Conservation (phyloP, 805 yeast genomes). For the Starmerella vaccinii region DNA sequence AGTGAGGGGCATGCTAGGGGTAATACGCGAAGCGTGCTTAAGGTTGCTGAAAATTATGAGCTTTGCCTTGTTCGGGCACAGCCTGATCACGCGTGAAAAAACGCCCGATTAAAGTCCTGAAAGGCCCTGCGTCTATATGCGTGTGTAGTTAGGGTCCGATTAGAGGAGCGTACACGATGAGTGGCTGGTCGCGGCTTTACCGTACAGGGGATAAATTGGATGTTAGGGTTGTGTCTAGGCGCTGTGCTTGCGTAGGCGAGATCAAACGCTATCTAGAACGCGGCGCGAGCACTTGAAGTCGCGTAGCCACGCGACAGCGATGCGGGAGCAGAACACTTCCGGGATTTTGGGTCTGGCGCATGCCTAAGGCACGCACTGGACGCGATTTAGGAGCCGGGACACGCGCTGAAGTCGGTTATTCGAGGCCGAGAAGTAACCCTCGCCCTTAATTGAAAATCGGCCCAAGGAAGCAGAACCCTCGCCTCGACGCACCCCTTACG, state of each 20-base stretch:
- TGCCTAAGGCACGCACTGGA: not conserved
- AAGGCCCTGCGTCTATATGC: constrained; percentile 1
- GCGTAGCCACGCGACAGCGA: not conserved
- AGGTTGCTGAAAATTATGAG: too few relatives aligned
- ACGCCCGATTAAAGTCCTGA: not conserved
- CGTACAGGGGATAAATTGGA: not conserved
- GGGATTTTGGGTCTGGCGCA: too few relatives aligned
- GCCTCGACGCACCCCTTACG: not conserved
- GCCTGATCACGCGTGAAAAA: not conserved
- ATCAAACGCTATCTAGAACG: not conserved
- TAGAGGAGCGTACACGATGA: not conserved
- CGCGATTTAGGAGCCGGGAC: not conserved
- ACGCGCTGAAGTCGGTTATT: not conserved
- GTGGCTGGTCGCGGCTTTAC: constrained; percentile 2
- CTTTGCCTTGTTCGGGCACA: not conserved
- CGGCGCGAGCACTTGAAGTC: not conserved
- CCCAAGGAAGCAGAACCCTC: not conserved
- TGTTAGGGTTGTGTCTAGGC: not conserved
- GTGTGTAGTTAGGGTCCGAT: not conserved
- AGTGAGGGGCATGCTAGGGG: not conserved
- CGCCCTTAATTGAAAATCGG: constrained; percentile 3
- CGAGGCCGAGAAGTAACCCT: not conserved
- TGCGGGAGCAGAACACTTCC: too few relatives aligned
- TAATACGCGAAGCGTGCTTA: too few relatives aligned
- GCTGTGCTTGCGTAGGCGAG: not conserved